Evolutionary conservation across 306 rosid species (phyloP).

Genomic region (Biancaea sappan): DNA sequence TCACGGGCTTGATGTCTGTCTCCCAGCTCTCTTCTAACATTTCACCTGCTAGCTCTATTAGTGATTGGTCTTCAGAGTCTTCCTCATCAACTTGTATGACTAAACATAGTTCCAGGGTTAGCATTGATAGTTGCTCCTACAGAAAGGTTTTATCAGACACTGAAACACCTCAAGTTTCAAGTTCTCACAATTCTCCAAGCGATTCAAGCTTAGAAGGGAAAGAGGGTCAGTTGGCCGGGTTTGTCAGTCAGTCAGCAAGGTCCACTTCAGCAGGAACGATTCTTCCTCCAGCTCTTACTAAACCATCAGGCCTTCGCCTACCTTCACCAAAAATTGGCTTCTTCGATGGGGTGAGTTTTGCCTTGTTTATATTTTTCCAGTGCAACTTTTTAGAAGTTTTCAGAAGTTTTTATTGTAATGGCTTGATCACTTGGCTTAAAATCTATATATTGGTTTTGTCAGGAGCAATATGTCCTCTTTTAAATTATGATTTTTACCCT

Average conservation of each 20-base stretch:
- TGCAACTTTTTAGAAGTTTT: conserved; percentile 17
- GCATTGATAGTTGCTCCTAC: conserved; percentile 58
- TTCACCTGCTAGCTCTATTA: conserved; percentile 86
- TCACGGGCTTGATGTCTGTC: conserved; percentile 50
- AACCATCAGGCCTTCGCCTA: conserved; percentile 82
- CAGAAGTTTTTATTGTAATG: conserved; percentile 6
- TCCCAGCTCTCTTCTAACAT: conserved; percentile 58
- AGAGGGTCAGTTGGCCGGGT: conserved; percentile 44
- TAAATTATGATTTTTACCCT: conserved; percentile 18
- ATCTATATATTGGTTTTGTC: conserved; percentile 12
- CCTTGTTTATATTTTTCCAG: conserved; percentile 15
- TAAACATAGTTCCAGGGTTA: conserved; percentile 65
- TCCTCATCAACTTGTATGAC: conserved; percentile 57
- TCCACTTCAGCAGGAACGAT: conserved; percentile 39
- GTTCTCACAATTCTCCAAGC: conserved; percentile 32
- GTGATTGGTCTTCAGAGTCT: conserved; percentile 91
- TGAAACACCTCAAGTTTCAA: conserved; percentile 45
- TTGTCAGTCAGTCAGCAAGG: conserved; percentile 37
- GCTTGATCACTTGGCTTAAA: conserved; percentile 27
- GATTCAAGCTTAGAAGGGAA: conserved; percentile 43
- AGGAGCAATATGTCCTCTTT: conserved; percentile 2
- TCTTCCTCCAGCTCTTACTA: conserved; percentile 51
- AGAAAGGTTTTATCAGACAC: conserved; percentile 49
- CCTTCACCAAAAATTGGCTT: conserved; percentile 95
- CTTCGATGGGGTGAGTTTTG: conserved; percentile 87